phyloP scores from a whole-genome alignment of 495 filamentous ascomycete species.

The Penicillium longicatenatum region DNA sequence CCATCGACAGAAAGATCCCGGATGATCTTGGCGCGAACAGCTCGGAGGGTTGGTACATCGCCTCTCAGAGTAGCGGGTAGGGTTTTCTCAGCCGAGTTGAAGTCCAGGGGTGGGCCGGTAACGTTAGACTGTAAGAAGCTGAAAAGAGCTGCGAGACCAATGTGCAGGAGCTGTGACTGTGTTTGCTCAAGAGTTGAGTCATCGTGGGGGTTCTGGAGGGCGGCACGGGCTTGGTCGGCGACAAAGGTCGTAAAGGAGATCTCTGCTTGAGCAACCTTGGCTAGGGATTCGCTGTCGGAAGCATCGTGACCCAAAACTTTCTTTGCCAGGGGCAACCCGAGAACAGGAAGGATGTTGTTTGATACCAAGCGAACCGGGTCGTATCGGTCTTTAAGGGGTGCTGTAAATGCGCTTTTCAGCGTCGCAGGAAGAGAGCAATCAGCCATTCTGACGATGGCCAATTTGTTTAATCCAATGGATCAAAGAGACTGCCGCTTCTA shows the following conservation, averaged over 20 bases:
- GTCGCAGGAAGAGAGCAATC: constrained; percentile 31
- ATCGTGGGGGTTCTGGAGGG: constrained; percentile 24
- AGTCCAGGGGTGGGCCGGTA: constrained; percentile 78
- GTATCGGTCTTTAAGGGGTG: constrained; percentile 33
- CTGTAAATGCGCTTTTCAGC: constrained; percentile 39
- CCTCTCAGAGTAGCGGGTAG: constrained; percentile 49
- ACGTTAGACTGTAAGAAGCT: constrained; percentile 91
- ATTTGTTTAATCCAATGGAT: background rate
- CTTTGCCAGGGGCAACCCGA: constrained; percentile 43
- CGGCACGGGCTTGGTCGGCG: constrained; percentile 31
- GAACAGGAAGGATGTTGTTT: constrained; percentile 35
- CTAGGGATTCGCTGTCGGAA: constrained; percentile 25
- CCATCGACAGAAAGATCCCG: constrained; percentile 76
- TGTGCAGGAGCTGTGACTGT: constrained; percentile 49
- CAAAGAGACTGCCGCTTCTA: constrained; percentile 8
- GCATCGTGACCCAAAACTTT: constrained; percentile 37
- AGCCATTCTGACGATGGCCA: constrained; percentile 30
- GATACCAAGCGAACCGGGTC: constrained; percentile 42
- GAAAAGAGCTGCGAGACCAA: constrained; percentile 73
- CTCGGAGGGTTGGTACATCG: constrained; percentile 27
- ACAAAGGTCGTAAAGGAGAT: constrained; percentile 43
- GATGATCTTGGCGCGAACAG: constrained; percentile 57
- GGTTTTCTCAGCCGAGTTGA: constrained; percentile 53
- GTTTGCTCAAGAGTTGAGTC: constrained; percentile 34
- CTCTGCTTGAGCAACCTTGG: constrained; percentile 29